Evolutionary conservation across 306 rosid species (phyloP).

Genomic region (Rubus idaeus): DNA sequence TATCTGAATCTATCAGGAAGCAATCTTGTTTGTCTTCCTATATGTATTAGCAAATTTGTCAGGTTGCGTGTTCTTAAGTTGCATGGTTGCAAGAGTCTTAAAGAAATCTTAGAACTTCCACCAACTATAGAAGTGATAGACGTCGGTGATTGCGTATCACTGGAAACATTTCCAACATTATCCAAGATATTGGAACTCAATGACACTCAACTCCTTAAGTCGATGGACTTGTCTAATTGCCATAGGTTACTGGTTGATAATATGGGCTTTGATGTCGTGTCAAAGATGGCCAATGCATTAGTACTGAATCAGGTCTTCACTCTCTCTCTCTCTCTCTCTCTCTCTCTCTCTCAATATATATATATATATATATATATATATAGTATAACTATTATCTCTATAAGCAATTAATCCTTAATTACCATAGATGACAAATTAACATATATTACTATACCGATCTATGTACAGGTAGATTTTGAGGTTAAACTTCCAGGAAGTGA

Average conservation of each 20-base stretch:
- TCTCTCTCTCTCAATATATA: too few species aligned
- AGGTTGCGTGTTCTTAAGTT: neutral
- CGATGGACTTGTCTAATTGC: neutral
- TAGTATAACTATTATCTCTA: too few species aligned
- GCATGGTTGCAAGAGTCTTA: neutral
- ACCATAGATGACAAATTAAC: too few species aligned
- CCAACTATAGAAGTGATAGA: neutral
- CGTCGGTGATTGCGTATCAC: neutral
- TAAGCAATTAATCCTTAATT: too few species aligned
- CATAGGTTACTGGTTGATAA: neutral
- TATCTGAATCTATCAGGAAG: neutral
- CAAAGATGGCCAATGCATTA: neutral
- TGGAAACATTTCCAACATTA: neutral
- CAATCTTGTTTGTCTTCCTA: neutral
- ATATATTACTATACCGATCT: neutral
- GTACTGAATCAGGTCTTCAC: too few species aligned
- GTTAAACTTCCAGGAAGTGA: neutral
- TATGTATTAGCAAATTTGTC: neutral
- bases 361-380: too few species aligned
- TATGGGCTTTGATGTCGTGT: neutral
- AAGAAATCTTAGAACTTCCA: neutral
- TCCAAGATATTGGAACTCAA: neutral
- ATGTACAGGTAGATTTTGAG: neutral
- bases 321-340: neutral
- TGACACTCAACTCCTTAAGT: neutral